phyloP scores from a whole-genome alignment of 768 basidiomycete genomes.

The Pleurotus salmoneostramineus region DNA sequence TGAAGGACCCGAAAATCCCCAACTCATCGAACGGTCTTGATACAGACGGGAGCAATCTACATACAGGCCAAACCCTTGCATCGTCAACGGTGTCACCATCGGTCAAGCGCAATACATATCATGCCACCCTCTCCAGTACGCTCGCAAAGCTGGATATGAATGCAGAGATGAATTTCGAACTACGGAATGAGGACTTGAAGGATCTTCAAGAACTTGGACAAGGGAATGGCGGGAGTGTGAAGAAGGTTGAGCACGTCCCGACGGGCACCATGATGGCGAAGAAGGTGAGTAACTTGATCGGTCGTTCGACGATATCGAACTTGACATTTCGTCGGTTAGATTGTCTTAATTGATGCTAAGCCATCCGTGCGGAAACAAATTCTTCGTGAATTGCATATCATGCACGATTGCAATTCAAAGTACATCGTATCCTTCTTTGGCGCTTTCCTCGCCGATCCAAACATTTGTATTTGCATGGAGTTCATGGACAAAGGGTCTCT shows the following conservation, averaged over 20 bases:
- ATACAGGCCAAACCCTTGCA: constrained; percentile 42
- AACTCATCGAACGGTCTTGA: constrained; percentile 32
- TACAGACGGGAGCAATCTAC: constrained; percentile 15
- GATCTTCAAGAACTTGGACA: constrained; percentile 89
- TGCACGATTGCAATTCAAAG: constrained; percentile 93
- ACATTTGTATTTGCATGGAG: constrained; percentile 99
- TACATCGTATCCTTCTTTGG: constrained; percentile 98
- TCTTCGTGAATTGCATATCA: constrained; percentile 94
- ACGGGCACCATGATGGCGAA: constrained; percentile 96
- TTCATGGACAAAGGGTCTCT: constrained; percentile 91
- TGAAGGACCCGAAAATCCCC: constrained; percentile 67
- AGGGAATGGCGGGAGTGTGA: constrained; percentile 97
- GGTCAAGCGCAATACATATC: constrained; percentile 68
- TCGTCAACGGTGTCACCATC: constrained; percentile 44
- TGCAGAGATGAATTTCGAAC: constrained; percentile 78
- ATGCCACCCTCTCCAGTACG: constrained; percentile 76
- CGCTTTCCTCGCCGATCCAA: constrained; percentile 94
- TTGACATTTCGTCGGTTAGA: constrained; percentile 40
- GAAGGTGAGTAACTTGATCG: constrained; percentile 60
- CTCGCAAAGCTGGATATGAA: constrained; percentile 86
- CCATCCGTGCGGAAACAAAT: constrained; percentile 97
- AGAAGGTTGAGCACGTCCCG: constrained; percentile 90
- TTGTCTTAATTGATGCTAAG: constrained; percentile 95
- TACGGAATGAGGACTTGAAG: constrained; percentile 87
- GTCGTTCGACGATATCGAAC: not conserved